Evolutionary conservation across 352 stramenopile genomes (phyloP), one percentile per base, ranked within the genome.

Genomic region (Globisporangium okanoganense): DNA sequence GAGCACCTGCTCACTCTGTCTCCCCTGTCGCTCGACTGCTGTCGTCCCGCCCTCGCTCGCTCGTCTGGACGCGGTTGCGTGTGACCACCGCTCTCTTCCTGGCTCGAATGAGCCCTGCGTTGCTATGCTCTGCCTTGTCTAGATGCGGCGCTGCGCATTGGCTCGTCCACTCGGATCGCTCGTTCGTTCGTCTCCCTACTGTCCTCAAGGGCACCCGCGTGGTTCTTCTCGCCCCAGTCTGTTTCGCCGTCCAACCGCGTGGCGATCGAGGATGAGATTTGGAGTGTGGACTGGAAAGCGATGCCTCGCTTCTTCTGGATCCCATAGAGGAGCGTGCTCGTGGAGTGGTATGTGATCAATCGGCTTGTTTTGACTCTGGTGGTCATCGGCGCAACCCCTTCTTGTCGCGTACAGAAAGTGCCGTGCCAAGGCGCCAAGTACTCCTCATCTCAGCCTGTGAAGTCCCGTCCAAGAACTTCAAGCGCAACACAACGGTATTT

Each of bases 401-500:
- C 3, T 24, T 49, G 43, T 9, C 43, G 5, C 43, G 43, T 29
- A 24, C 5, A 45, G 40, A 45, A 7, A 45, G 40, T 43, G 9
- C 12, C 10, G 20, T 33, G 44, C 47, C 24, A 53, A 35, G 47
- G n/a, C n/a, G n/a, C n/a, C n/a, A n/a, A n/a, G n/a, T n/a, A 12
- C 14, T 16, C 0, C 12, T 16, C 47, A 33, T 22, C 13, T 16
- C 45, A 22, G 45, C 16, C 24, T 36, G 7, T 3, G 14, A 38
- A 38, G 47, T 9, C 25, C 1, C 31, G n/a, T 27, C 5, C 49
- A 41, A 54, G 49, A 41, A 29, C 16, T 31, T 10, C 18, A 56
- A 31, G 49, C n/a, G 29, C 49, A 29, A 27, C 27, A 3, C 18
- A 43, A 43, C 29, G 49, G 49, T 56, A 56, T 56, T 56, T 43